Conservation (phyloP, 2,329 filamentous ascomycete species). For the Ophiobolus disseminans region DNA sequence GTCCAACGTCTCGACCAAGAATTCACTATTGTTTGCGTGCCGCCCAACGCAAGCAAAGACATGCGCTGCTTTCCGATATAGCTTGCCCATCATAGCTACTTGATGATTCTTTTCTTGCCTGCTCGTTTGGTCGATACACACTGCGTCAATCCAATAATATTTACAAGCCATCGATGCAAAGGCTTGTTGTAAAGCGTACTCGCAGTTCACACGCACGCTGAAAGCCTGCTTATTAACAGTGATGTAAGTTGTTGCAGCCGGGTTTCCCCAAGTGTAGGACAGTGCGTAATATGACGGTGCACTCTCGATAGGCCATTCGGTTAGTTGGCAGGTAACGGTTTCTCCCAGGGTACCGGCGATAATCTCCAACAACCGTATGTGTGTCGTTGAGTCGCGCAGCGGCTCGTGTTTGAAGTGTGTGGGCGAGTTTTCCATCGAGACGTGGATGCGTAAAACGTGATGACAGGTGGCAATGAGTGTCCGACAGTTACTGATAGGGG, state of each 20-base stretch:
- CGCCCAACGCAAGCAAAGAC: conserved; percentile 10
- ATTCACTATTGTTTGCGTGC: conserved; percentile 1
- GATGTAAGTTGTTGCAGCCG: not conserved
- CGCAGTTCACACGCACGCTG: not conserved
- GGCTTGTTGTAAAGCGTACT: conserved; percentile 1
- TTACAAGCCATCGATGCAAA: not conserved
- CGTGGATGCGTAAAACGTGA: too few species aligned
- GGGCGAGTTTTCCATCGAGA: too few species aligned
- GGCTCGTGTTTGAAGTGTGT: not conserved
- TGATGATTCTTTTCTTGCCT: conserved; percentile 18
- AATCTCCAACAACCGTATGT: conserved; percentile 3
- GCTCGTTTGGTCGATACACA: conserved; percentile 25
- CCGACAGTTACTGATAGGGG: too few species aligned
- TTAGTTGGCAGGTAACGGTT: not conserved
- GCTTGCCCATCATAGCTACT: conserved; percentile 16
- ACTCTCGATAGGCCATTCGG: conserved; percentile 1
- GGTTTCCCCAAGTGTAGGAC: conserved; percentile 38
- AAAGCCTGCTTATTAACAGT: not conserved
- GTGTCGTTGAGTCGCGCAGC: not conserved
- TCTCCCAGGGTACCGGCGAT: not conserved
- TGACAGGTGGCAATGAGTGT: too few species aligned
- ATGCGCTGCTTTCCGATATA: conserved; percentile 5
- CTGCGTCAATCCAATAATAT: conserved; percentile 11
- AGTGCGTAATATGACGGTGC: conserved; percentile 36
- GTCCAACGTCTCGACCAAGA: not conserved